Evolutionary conservation across 768 basidiomycete species (phyloP), one percentile per base, ranked within the genome.

Genomic region (Xerocomellus chrysenteron): DNA sequence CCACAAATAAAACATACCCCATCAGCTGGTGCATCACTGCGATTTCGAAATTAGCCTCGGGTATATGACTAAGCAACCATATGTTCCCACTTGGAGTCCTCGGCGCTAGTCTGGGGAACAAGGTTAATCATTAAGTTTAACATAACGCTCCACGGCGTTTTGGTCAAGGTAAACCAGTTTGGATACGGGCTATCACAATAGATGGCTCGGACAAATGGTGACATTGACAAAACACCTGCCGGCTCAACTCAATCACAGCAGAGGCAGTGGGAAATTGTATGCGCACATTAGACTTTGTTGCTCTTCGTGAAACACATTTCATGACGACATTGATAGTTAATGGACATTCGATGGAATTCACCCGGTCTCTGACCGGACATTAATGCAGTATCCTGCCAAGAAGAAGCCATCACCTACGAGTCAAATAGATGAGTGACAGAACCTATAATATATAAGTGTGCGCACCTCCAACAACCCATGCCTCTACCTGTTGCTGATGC

Each of bases 401-500:
- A 48, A 53, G 50, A 56, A 43, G 47, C 43, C 36, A 32, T 36
- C 35, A 72, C 82, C 71, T 65, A 89, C 85, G 84, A 83, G 73
- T 76, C 86, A 68, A 94, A 91, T 1, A 94, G 85, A 69, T 92
- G 78, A 8, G 89, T 93, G 55, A 88, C 69, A 49, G 90, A 87
- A 16, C 88, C 88, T 87, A 57, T 33, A 32, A 40, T 28, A 33
- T 56, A 36, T 28, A 50, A 42, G 41, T 21, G 6, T 33, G 68
- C 80, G 60, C 59, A 87, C 90, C 83, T 69, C 87, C 84, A 12
- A 88, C 86, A 6, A 88, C 85, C 92, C 94, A 95, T 7, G 86
- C 74, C 68, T 94, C 93, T 6, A 90, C 93, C 53, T 85, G 81
- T 66, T 91, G 90, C 67, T 94, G 94, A 17, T 94, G 78, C 64